Base-by-base conservation (phyloP, 1,284 basidiomycete genomes). In the Mycena sp. region DNA sequence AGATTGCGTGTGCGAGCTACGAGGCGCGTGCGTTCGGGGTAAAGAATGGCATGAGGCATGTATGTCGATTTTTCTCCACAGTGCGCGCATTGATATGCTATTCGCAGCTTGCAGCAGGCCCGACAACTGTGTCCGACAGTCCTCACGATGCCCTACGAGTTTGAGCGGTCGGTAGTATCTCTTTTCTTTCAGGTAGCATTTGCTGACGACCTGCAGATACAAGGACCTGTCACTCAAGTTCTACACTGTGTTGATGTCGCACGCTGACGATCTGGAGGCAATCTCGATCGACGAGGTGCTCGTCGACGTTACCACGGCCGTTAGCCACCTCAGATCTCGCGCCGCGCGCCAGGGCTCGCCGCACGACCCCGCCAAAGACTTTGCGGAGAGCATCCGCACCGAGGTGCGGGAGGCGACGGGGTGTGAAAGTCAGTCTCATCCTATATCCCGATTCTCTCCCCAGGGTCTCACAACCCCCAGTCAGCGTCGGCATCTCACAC, bases 251-350 rank as follows among this genome's bases (percentile, higher is more conserved):
- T 83, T 99, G 21, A 93, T 98, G 85, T 81, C 85, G 0, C 89
- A 94, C 70, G 92, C 95, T 5, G 95, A 98, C 71, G 94, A 96
- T 67, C 83, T 99, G 4, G 91, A 99, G 78, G 96, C 96, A 0
- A 96, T 98, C 1, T 97, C 95, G 6, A 93, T 99, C 1, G 97
- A 99, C 69, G 97, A 99, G 76, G 96, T 95, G 0, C 83, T 99
- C 11, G 87, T 99, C 63, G 96, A 99, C 61, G 94, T 96, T 5
- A 91, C 93, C 0, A 85, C 86, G 94, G 43, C 84, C 74, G 38
- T 73, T 73, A 55, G 70, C 68, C 28, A 70, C 70, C 44, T 73
- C 74, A 9, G 73, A 70, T 32, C 23, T 19, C 19, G 38, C 23
- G 38, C 50, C 48, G 45, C 38, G 7, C 28, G 40, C 37, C 49